Evolutionary conservation across 768 basidiomycete species (phyloP), one percentile per base, ranked within the genome.

Genomic region (Pleurotus ostreatus): DNA sequence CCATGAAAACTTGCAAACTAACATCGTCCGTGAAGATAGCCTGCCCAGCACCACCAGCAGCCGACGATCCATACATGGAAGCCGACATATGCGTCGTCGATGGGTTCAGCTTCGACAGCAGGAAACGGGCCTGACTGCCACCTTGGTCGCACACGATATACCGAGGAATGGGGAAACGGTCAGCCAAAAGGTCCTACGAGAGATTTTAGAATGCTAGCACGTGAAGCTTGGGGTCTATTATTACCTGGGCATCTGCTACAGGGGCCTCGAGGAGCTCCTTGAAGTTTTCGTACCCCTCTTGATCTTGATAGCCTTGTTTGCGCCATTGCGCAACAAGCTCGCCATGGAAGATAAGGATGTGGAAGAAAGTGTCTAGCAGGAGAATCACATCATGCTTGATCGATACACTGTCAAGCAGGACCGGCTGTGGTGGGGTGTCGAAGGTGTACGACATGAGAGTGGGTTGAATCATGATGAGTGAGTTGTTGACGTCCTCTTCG

Each of bases 1-100:
- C 95, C 94, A 94, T 95, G 78, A 97, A 96, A 55, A 95, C 90
- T 70, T 95, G 92, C 73, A 98, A 81, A 68, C 93, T 97, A 60
- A 98, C 96, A 70, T 99, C 96, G 68, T 98, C 97, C 55, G 97
- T 99, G 70, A 98, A 97, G 70, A 99, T 98, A 13, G 94, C 92
- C 70, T 94, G 90, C 4, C 95, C 95, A 2, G 82, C 74, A 7
- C 79, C 79, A 8, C 82, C 82, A 16, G 81, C 80, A 12, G 84
- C 78, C 7, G 82, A 78, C 3, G 85, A 80, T n/a, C 93, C 92
- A 70, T 95, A 95, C 84, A 95, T 92, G 57, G 84, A 84, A 60
- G 83, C 82, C 20, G 91, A 89, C 89, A 97, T 93, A 69, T 99
- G 96, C 40, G 96, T 98, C 57, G 96, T 98, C 56, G 93, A 96